Base-by-base conservation (phyloP, 768 basidiomycete species). In the Mycena rebaudengoi region DNA sequence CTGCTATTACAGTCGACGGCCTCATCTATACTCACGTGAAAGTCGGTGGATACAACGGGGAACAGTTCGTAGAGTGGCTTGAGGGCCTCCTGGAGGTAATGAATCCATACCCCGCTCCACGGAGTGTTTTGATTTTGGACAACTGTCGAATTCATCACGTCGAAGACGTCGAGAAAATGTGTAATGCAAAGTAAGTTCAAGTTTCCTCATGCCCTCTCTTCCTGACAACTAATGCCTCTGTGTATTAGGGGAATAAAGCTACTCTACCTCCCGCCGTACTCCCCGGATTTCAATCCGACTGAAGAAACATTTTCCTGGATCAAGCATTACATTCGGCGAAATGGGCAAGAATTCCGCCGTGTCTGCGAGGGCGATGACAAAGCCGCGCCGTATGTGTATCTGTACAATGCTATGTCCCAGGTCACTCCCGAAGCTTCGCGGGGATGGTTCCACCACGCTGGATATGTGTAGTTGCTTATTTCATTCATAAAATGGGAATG, bases 281-380 rank as follows among this genome's bases (percentile, higher is more conserved):
- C 73, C 4, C 78, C 78, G 1, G 75, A 79, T 55, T 63, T 75
- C 64, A 79, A 78, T 59, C 78, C 76, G 5, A 79, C 76, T 61
- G 78, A 79, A 62, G 71, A 78, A 51, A 65, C 67, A 32, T 79
- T 79, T 48, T 72, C 70, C 2, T 72, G 55, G 52, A 66, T 78
- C 48, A 78, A 79, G 60, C 46, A 68, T 18, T 76, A 70, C 54
- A 72, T 78, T 20, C 71, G 69, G 7, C 60, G 72, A 6, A 67
- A 77, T 60, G 72, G 68, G 18, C 39, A 61, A 14, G 20, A 45
- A 28, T 49, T 63, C n/a, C 40, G 45, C 4, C 40, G 20, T 48
- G 21, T 21, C 25, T 51, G 40, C 46, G 55, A 63, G 33, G 43
- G 41, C 10, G 44, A 52, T 25, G 59, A 65, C 35, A 50, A 65